These are phyloP conservation scores for Butyriboletus loyo DNA, from an alignment of 768 basidiomycete species.

Conservation along the genomic window DNA sequence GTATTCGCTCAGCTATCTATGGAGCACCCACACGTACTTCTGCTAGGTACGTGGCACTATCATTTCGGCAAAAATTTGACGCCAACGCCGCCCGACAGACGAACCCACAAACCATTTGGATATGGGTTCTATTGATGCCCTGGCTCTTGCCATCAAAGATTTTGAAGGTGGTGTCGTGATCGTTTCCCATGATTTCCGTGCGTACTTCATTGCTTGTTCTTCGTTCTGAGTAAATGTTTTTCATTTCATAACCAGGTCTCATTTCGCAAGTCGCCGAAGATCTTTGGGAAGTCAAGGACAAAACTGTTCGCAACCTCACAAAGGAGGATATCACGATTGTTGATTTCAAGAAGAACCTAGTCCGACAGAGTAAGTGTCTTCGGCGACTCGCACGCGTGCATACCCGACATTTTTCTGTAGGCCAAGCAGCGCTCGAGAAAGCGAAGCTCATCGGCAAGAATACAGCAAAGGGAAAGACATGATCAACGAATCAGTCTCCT, in stretches of 20 bases:
- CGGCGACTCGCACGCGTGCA: background rate
- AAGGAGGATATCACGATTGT: conserved; percentile 88
- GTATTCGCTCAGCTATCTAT: conserved; percentile 96
- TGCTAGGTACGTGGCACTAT: conserved; percentile 56
- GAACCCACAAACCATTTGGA: conserved; percentile 98
- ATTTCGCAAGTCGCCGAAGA: conserved; percentile 98
- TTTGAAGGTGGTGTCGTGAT: conserved; percentile 99
- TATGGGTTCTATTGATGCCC: conserved; percentile 96
- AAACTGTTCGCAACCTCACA: conserved; percentile 89
- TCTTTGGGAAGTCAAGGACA: conserved; percentile 97
- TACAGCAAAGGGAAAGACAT: conserved; percentile 66
- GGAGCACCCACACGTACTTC: conserved; percentile 94
- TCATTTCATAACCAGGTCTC: conserved; percentile 52
- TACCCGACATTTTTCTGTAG: conserved; percentile 35
- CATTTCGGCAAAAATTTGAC: conserved; percentile 8
- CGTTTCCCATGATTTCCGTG: conserved; percentile 99
- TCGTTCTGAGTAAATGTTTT: conserved; percentile 9
- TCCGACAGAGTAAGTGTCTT: conserved; percentile 64
- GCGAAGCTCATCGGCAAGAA: conserved; percentile 91
- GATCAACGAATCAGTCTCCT: conserved; percentile 12
- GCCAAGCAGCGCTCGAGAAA: conserved; percentile 85
- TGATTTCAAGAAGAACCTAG: conserved; percentile 88
- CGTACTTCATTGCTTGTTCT: conserved; percentile 29
- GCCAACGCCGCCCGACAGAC: conserved; percentile 42
- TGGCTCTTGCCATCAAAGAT: conserved; percentile 93